Evolutionary conservation across 2,329 filamentous ascomycete genomes (phyloP), one percentile per base, ranked within the genome.

Genomic region (Trichophyton schoenleinii): DNA sequence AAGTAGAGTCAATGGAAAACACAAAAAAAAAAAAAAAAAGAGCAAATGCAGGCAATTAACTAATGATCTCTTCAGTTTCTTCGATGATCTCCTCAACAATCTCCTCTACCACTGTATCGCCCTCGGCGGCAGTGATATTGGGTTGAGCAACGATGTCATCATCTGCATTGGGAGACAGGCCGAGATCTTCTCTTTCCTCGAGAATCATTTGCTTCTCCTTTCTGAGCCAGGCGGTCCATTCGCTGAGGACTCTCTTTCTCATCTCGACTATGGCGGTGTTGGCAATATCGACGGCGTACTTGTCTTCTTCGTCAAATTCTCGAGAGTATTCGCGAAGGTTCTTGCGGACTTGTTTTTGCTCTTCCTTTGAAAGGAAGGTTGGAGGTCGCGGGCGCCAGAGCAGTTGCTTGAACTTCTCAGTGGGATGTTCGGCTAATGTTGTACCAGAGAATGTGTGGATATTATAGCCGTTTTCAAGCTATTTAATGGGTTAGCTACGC

Each of bases 391-490:
- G 94, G 52, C 94, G 88, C 94, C 94, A 99, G 65, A 89, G 77
- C 78, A 91, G 89, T 76, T 99, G 94, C 83, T 96, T 96, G 84
- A 99, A 97, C 77, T 95, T 95, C 67, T 99, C 94, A 63, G 95
- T 82, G 59, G 86, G 87, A 75, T 96, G 89, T 77, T 99, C 95
- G 63, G 91, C 87, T 60, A 99, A 84, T 60, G 87, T 83, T 69
- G 88, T 87, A 66, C 94, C 95, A 74, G 86, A 88, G 83, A 99
- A 99, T 73, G 95, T 91, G 82, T 96, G 97, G 64, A 99, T 79
- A 75, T 97, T 92, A 81, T 96, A 99, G 66, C 94, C 94, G 74
- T 97, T 99, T 81, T 99, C 94, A 90, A 97, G 96, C 89, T 96
- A 71, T 57, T 38, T 38, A 34, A 34, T 5, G 20, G 58, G 57